Evolutionary conservation across 768 basidiomycete genomes (phyloP).

Genomic region (Zangia roseola): DNA sequence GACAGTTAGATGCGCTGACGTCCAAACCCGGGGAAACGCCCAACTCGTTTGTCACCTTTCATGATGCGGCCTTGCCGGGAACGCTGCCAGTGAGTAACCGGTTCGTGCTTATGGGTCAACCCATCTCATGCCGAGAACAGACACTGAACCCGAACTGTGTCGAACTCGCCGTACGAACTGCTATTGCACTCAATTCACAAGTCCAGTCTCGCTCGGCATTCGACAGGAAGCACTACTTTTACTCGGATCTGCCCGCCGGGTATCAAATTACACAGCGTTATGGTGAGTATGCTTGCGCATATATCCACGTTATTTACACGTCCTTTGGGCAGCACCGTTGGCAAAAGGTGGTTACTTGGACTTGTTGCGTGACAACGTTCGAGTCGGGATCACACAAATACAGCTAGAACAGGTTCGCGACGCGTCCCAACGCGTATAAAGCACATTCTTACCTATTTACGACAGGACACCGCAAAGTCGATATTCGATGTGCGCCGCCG

Average conservation of each 20-base stretch:
- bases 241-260: conserved; percentile 89
- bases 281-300: conserved; percentile 41
- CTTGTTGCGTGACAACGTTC: conserved; percentile 38
- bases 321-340: conserved; percentile 60
- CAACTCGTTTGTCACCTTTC: conserved; percentile 71
- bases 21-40: conserved; percentile 50
- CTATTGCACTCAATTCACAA: conserved; percentile 67
- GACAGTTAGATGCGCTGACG: conserved; percentile 38
- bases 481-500: conserved; percentile 51
- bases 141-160: conserved; percentile 66
- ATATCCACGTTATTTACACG: not conserved
- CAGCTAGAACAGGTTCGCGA: conserved; percentile 86
- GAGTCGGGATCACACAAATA: conserved; percentile 88
- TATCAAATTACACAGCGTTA: conserved; percentile 99
- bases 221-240: conserved; percentile 98
- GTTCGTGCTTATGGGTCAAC: not conserved
- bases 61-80: conserved; percentile 92
- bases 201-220: conserved; percentile 77
- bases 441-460: not conserved
- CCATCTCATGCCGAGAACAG: conserved; percentile 2
- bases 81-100: conserved; percentile 73
- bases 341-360: conserved; percentile 64
- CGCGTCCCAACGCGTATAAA: not conserved
- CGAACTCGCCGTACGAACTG: conserved; percentile 76
- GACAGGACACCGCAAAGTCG: conserved; percentile 90